Base-by-base conservation (phyloP, 1,284 basidiomycete genomes). In the Trametes hirsuta region DNA sequence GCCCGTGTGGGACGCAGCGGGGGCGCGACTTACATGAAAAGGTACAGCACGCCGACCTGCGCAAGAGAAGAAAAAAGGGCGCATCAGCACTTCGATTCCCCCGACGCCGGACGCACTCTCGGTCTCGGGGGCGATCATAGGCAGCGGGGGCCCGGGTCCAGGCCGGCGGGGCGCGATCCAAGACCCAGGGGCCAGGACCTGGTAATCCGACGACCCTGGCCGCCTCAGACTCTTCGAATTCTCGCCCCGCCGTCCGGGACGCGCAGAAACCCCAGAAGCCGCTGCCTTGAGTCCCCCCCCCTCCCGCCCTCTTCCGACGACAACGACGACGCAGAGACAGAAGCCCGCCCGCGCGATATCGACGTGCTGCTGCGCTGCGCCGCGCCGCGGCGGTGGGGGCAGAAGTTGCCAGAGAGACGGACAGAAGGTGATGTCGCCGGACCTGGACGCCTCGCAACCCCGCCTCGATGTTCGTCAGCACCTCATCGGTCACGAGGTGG, bases 401-500 rank as follows among this genome's bases (percentile, higher is more conserved):
- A 37, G 46, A 15, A 68, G 76, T 65, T 50, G 52, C 59, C 61
- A 66, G 41, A 63, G 47, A 61, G 48, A 58, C 42, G 18, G 63
- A 53, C 52, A 39, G 61, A 59, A 53, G 47, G 55, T 56, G 47
- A 61, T 61, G 56, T 30, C 12, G 15, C 14, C 50, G 21, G 65
- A 88, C 90, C 77, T 91, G 79, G 21, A 92, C 84, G 47, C 81
- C 83, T 63, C 84, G 79, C 49, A 98, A 74, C 0, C 94, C 95
- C 47, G 89, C 83, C 59, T 83, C 77, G 64, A 96, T 89, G 51
- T 94, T 85, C 6, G 74, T 69, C 45, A 89, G 68, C 14, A 98
- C 81, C 69, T 94, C 90, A 47, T 89, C 81, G 6, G 94, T 96
- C 45, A 98, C 83, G n/a, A 97, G 82, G 76, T 97, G 90, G 69